Conservation (phyloP, 768 basidiomycete genomes). For the Collybia mongolica region DNA sequence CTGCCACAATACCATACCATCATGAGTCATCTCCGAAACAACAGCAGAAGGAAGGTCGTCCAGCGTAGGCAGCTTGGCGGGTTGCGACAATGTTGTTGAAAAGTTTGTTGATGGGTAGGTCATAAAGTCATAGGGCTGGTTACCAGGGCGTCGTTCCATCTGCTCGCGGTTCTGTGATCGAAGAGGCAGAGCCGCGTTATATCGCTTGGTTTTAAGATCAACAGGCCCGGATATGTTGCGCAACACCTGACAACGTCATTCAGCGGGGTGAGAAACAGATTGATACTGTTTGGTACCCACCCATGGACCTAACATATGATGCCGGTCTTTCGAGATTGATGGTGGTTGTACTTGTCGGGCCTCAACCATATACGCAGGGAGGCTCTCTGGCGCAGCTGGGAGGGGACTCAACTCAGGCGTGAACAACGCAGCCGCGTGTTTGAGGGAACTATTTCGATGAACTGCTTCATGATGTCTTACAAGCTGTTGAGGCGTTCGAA, state of each 20-base stretch:
- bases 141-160: slow-evolving; percentile 14
- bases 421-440: slow-evolving; percentile 30
- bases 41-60: slow-evolving; percentile 47
- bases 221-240: slow-evolving; percentile 25
- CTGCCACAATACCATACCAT: slow-evolving; percentile 53
- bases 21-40: slow-evolving; percentile 44
- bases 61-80: slow-evolving; percentile 36
- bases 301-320: slow-evolving; percentile 51
- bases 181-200: slow-evolving; percentile 40
- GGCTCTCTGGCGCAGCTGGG: slow-evolving; percentile 35
- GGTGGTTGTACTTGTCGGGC: slow-evolving; percentile 41
- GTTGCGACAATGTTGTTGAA: slow-evolving; percentile 35
- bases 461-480: slow-evolving; percentile 46
- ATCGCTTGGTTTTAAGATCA: slow-evolving; percentile 34
- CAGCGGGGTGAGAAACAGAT: not conserved
- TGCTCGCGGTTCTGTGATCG: slow-evolving; percentile 21
- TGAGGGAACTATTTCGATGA: slow-evolving; percentile 32
- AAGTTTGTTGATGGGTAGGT: slow-evolving; percentile 37
- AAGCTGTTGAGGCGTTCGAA: slow-evolving; percentile 44
- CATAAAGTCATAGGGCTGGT: slow-evolving; percentile 52
- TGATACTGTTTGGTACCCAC: slow-evolving; percentile 30
- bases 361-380: slow-evolving; percentile 53
- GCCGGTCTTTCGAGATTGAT: slow-evolving; percentile 49
- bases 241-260: slow-evolving; percentile 16
- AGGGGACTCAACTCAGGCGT: slow-evolving; percentile 26